phyloP scores from a whole-genome alignment of 2,329 filamentous ascomycete species.

The Aspergillus caelatus region DNA sequence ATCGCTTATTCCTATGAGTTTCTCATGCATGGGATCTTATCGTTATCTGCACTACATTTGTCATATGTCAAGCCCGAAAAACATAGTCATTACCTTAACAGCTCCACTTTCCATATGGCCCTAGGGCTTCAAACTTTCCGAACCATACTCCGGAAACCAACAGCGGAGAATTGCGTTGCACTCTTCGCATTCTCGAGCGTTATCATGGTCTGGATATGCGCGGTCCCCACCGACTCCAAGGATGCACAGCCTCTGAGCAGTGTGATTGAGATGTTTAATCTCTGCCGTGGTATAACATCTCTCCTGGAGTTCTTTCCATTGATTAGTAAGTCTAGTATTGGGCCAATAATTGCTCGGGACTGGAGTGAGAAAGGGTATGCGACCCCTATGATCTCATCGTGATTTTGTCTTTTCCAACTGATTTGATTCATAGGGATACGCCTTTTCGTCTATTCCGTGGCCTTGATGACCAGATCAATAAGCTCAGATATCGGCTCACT shows the following conservation, averaged over 20 bases:
- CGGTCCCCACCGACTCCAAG: neutral
- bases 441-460: neutral
- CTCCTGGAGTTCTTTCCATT: neutral
- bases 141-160: neutral
- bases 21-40: constrained; percentile 35
- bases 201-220: neutral
- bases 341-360: neutral
- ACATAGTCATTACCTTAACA: constrained; percentile 15
- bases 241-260: neutral
- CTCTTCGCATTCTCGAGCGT: neutral
- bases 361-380: neutral
- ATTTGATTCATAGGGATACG: neutral
- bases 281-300: neutral
- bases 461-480: neutral
- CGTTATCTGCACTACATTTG: constrained; percentile 34
- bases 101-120: constrained; percentile 19
- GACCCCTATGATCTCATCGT: neutral
- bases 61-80: constrained; percentile 18
- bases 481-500: neutral
- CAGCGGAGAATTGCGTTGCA: neutral
- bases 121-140: constrained; percentile 13
- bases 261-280: constrained; percentile 4
- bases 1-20: constrained; percentile 35
- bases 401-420: neutral
- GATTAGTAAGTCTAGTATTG: neutral